These are phyloP conservation scores for Sonneratia alba DNA, from an alignment of 345 rosid genomes.

Conservation along the genomic window DNA sequence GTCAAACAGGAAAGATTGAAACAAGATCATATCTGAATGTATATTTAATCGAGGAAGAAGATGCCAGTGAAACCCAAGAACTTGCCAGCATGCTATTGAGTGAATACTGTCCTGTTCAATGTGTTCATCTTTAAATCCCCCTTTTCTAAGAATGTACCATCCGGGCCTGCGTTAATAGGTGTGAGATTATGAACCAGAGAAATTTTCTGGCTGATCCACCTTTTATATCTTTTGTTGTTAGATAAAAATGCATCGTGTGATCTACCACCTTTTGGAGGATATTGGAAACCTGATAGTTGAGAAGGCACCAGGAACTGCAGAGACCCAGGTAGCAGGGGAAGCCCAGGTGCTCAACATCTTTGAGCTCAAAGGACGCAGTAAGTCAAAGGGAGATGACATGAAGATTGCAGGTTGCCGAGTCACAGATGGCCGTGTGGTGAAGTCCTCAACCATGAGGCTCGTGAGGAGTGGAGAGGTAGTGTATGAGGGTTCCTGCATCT, in stretches of 20 bases:
- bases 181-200: background rate
- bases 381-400: constrained; percentile 52
- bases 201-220: background rate
- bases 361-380: constrained; percentile 77
- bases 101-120: too few species aligned
- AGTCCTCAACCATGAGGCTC: constrained; percentile 62
- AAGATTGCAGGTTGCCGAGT: constrained; percentile 92
- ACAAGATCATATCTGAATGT: too few species aligned
- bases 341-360: constrained; percentile 55
- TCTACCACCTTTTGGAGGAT: constrained; percentile 85
- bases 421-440: constrained; percentile 51
- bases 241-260: constrained; percentile 69
- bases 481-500: constrained; percentile 67
- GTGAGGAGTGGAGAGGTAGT: constrained; percentile 80
- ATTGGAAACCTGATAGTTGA: constrained; percentile 76
- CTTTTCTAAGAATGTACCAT: too few species aligned
- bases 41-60: too few species aligned
- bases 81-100: too few species aligned
- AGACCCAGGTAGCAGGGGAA: constrained; percentile 75
- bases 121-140: too few species aligned
- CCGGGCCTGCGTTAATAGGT: background rate
- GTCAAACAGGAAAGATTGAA: too few species aligned
- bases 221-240: constrained; percentile 14
- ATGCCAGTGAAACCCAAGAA: too few species aligned
- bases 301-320: constrained; percentile 74